Evolutionary conservation across 257 asterid genomes (phyloP).

Genomic region (Avicennia marina): DNA sequence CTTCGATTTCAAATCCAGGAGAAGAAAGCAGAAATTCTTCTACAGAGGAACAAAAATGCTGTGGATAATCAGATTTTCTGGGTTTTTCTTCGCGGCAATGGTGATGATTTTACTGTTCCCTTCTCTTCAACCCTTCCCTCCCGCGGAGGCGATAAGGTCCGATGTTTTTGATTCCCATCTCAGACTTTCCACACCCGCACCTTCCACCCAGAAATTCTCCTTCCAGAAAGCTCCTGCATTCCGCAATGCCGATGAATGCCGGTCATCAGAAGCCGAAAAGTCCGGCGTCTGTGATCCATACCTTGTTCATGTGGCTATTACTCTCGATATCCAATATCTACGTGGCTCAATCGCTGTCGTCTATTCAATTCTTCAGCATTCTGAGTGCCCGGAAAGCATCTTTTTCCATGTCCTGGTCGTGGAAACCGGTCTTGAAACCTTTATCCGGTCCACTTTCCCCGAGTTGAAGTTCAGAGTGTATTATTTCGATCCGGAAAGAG

Average conservation of each 20-base stretch:
- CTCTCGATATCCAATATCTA: conserved; percentile 55
- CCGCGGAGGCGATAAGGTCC: conserved; percentile 32
- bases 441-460: conserved; percentile 44
- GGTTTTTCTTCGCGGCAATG: conserved; percentile 17
- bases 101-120: conserved; percentile 29
- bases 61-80: conserved; percentile 13
- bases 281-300: conserved; percentile 23
- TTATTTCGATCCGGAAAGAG: conserved; percentile 54
- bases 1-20: conserved; percentile 16
- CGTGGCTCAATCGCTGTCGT: conserved; percentile 68
- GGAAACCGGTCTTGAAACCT: conserved; percentile 33
- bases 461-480: conserved; percentile 39
- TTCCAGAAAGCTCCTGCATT: conserved; percentile 8
- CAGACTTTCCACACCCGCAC: not conserved
- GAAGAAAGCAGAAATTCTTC: conserved; percentile 8
- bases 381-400: conserved; percentile 50
- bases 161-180: conserved; percentile 8
- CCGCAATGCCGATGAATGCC: conserved; percentile 20
- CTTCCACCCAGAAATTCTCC: not conserved
- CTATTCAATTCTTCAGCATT: conserved; percentile 55
- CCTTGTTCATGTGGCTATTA: conserved; percentile 36
- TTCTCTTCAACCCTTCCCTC: conserved; percentile 30
- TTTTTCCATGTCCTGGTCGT: conserved; percentile 58
- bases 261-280: not conserved
- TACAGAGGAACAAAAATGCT: not conserved